Evolutionary conservation across 352 stramenopile species (phyloP).

Genomic region (Globisporangium uncinulatum): DNA sequence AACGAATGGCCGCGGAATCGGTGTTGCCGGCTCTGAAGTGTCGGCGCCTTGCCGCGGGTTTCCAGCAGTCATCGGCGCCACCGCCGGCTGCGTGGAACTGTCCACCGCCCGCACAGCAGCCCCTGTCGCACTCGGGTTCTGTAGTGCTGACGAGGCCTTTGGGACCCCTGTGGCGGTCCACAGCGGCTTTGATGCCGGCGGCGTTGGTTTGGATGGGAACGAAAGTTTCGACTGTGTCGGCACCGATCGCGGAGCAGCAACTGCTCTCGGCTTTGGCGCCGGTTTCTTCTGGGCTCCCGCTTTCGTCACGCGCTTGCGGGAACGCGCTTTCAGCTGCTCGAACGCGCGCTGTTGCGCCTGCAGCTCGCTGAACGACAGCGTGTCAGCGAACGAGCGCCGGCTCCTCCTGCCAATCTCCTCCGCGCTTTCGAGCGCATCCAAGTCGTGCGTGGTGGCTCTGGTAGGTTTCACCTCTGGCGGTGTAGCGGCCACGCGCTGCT

Average conservation of each 20-base stretch:
- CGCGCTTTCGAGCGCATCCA: not conserved
- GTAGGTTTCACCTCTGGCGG: not conserved
- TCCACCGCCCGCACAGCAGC: no score
- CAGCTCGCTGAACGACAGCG: slow-evolving; percentile 51
- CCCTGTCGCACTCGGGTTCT: not conserved
- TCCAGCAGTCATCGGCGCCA: no score
- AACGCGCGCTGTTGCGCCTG: slow-evolving; percentile 56
- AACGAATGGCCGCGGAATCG: not conserved
- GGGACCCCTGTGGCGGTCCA: not conserved
- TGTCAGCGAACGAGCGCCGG: slow-evolving; percentile 27
- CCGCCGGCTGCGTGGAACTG: no score
- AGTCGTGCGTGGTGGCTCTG: no score
- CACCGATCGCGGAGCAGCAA: not conserved
- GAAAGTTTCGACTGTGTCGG: not conserved
- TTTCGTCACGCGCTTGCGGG: slow-evolving; percentile 12
- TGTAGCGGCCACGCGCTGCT: slow-evolving; percentile 2
- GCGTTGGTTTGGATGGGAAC: not conserved
- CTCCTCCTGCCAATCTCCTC: slow-evolving; percentile 1
- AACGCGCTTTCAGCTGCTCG: slow-evolving; percentile 17
- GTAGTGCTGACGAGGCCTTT: not conserved
- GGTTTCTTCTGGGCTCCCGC: slow-evolving; percentile 5
- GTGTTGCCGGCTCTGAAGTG: not conserved
- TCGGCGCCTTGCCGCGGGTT: not conserved
- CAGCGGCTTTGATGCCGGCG: not conserved
- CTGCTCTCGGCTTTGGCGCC: not conserved